Evolutionary conservation across 345 rosid species (phyloP).

Genomic region (Triadica sebifera): DNA sequence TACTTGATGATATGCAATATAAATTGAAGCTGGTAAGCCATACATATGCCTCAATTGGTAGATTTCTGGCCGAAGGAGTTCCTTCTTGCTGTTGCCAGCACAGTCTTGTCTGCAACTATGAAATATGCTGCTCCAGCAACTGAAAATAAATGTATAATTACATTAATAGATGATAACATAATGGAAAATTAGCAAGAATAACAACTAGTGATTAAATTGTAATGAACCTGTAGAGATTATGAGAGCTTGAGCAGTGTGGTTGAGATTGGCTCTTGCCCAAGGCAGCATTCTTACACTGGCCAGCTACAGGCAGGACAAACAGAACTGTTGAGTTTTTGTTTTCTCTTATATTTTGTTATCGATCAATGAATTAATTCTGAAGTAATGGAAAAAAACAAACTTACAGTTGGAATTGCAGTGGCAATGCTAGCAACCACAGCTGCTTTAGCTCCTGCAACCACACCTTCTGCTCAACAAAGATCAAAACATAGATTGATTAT

Average conservation of each 20-base stretch:
- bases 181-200: neutral
- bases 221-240: conserved; percentile 63
- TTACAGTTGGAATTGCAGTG: conserved; percentile 80
- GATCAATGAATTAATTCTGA: neutral
- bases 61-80: conserved; percentile 53
- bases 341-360: neutral
- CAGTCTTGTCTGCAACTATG: conserved; percentile 92
- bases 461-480: conserved; percentile 59
- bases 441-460: conserved; percentile 80
- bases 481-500: neutral
- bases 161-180: conserved; percentile 2
- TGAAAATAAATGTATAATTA: conserved; percentile 19
- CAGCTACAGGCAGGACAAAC: conserved; percentile 42
- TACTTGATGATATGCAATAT: neutral
- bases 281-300: conserved; percentile 72
- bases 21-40: conserved; percentile 2
- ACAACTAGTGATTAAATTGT: neutral
- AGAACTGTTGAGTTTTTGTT: neutral
- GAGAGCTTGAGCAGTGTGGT: conserved; percentile 94
- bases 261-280: conserved; percentile 86
- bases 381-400: conserved; percentile 1
- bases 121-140: conserved; percentile 91
- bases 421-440: conserved; percentile 65
- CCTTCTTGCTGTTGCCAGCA: conserved; percentile 71
- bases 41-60: conserved; percentile 28